A percentile compares a stretch with the other conserved stretches of the same genome.
phyloP scores from a whole-genome alignment of 148 eudicot species.

The Camellia sinensis region DNA sequence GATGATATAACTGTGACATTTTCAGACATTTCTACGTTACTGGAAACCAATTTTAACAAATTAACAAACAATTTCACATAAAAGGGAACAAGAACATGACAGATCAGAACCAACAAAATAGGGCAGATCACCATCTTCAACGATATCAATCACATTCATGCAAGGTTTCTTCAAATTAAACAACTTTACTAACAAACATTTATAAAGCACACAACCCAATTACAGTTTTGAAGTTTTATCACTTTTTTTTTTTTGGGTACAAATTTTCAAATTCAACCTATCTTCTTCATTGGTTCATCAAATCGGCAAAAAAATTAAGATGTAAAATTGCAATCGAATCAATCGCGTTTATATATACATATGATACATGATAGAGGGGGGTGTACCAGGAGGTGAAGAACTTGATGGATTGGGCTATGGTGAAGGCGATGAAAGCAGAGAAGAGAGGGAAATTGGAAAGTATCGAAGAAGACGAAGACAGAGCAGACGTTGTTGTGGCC shows the following conservation, averaged over 20 bases:
- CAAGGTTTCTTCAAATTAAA: background rate
- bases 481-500: slow-evolving; percentile 1
- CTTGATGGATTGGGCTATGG: slow-evolving; percentile 32
- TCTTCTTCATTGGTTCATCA: no score
- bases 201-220: background rate
- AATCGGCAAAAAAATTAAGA: no score
- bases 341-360: no score
- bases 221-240: no score
- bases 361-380: background rate
- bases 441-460: slow-evolving; percentile 28
- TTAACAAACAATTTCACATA: background rate
- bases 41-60: background rate
- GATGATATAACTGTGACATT: background rate
- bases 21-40: background rate
- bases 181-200: background rate
- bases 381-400: slow-evolving; percentile 28
- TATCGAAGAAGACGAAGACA: slow-evolving; percentile 10
- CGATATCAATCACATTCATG: background rate
- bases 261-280: no score
- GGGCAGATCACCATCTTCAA: background rate
- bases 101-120: background rate
- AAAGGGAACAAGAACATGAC: background rate
- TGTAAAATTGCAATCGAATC: no score
- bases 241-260: no score
- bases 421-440: slow-evolving; percentile 31